These are phyloP conservation scores for Zygoascus meyerae DNA, from an alignment of 1,139 yeast genomes.

Conservation along the genomic window DNA sequence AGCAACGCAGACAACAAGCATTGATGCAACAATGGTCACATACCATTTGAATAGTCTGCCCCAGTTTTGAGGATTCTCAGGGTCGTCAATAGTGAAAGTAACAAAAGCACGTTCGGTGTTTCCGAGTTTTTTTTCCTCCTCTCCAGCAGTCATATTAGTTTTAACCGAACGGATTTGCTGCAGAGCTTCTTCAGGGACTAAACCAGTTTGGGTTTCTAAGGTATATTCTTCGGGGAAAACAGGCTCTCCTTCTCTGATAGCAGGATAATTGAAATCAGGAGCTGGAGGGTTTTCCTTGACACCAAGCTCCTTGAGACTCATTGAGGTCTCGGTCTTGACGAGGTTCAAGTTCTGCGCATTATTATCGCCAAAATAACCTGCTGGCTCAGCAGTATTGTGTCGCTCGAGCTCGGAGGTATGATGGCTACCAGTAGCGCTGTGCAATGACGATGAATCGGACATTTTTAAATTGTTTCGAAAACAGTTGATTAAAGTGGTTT, in stretches of 20 bases:
- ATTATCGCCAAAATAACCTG: conserved; percentile 29
- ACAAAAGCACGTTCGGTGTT: conserved; percentile 43
- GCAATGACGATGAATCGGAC: no score
- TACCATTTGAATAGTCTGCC: conserved; percentile 50
- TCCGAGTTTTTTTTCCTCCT: conserved; percentile 22
- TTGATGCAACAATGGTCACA: conserved; percentile 60
- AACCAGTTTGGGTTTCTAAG: conserved; percentile 78
- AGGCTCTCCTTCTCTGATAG: conserved; percentile 36
- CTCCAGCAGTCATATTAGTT: conserved; percentile 9
- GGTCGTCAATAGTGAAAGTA: conserved; percentile 69
- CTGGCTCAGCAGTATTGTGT: conserved; percentile 9
- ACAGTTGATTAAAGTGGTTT: no score
- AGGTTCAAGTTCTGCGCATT: conserved; percentile 3
- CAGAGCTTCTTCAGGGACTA: conserved; percentile 72
- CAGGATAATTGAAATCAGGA: conserved; percentile 57
- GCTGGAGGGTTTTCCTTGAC: conserved; percentile 46
- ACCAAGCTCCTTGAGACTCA: conserved; percentile 61
- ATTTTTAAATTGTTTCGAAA: no score
- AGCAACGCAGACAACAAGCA: conserved; percentile 77
- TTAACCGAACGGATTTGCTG: conserved; percentile 33
- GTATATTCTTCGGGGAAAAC: conserved; percentile 91
- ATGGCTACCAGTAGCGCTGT: not conserved
- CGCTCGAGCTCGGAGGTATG: conserved; percentile 4
- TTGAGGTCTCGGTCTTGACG: conserved; percentile 58
- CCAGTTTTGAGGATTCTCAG: conserved; percentile 90